Evolutionary conservation across 139 green algal genomes (phyloP).

Genomic region (Eudorina sp.): DNA sequence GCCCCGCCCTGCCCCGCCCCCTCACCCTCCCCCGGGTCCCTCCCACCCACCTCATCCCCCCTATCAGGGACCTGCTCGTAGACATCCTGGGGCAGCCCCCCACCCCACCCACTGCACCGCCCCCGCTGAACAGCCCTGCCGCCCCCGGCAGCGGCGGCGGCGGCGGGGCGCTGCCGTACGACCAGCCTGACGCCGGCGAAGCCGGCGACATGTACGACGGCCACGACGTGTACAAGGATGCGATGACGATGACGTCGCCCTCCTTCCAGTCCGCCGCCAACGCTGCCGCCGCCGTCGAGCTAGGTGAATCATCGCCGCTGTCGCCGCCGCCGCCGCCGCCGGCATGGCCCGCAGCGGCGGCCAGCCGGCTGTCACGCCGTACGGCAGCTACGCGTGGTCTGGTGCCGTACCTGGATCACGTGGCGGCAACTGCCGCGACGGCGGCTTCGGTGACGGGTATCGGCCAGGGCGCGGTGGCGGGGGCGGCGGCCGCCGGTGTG

Average conservation of each 20-base stretch:
- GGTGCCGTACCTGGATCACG: conserved; percentile 30
- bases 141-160: background rate
- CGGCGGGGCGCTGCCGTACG: too few relatives aligned
- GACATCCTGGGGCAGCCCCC: conserved; percentile 21
- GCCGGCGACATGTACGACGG: background rate
- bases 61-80: conserved; percentile 17
- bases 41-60: too few relatives aligned
- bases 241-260: background rate
- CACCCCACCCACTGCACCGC: background rate
- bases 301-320: too few relatives aligned
- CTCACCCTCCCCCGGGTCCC: too few relatives aligned
- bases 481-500: background rate
- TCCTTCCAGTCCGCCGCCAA: too few relatives aligned
- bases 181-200: background rate
- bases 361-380: background rate
- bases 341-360: background rate
- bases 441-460: background rate
- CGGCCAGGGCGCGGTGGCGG: background rate
- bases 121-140: background rate
- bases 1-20: background rate
- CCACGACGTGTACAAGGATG: background rate
- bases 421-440: conserved; percentile 7
- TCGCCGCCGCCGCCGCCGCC: background rate
- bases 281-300: too few relatives aligned
- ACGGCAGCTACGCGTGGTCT: background rate